Evolutionary conservation across 179 eudicot genomes (phyloP), one percentile per base, ranked within the genome.

Genomic region (Carnegiea gigantea): DNA sequence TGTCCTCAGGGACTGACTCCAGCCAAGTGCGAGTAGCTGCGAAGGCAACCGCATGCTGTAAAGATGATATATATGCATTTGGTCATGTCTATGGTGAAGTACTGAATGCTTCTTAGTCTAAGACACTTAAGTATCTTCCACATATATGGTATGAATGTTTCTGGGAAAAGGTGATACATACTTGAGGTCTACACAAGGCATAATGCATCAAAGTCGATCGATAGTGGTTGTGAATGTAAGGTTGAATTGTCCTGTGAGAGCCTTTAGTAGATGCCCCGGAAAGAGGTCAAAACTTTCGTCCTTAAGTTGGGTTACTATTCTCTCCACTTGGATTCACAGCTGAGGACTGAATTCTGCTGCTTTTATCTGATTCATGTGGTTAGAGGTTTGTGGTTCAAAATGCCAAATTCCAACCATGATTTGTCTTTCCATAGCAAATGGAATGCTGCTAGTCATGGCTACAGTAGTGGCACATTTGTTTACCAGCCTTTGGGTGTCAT

Each of bases 401-500:
- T 54, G 60, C 21, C 60, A 4, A 54, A 6, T 54, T 54, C 60
- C 21, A 54, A 17, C 21, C 60, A 15, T 54, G 60, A 14, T 54
- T 54, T 54, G 10, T 54, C 60, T 33, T 54, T 54, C 21, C 10
- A 5, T 54, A 3, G 60, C 21, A 54, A 54, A 21, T 21, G 20
- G 60, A 54, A 21, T 88, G 99, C 93, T 78, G 90, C 91, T 82
- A 81, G 88, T 48, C 83, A 86, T 78, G 95, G 94, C 86, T 96
- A 33, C 99, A 21, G 86, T 96, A 79, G 88, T 88, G 93, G 92
- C 24, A 87, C 89, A 80, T 96, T 94, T 82, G 84, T 89, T 85
- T 96, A 92, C 86, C 94, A 94, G 87, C 99, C 98, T 75, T 88
- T 92, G 81, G 86, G 93, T 90, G 86, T 33, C 36, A 33, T 0